A percentile compares a stretch with the other conserved stretches of the same genome.
Conservation (phyloP, 1,284 basidiomycete genomes). For the Ustilago xerochloae region DNA sequence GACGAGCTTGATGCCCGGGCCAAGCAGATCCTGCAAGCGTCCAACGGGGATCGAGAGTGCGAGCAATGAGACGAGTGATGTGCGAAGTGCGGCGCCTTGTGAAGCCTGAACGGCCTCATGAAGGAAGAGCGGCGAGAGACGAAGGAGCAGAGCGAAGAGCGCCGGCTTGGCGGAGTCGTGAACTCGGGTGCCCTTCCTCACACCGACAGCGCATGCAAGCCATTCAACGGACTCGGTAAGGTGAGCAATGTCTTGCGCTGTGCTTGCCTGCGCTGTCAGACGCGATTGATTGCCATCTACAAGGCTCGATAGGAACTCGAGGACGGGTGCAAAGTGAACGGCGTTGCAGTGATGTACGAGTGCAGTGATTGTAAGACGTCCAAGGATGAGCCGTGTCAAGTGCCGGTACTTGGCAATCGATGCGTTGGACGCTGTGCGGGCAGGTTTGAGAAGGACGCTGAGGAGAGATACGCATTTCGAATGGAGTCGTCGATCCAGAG, state of each 20-base stretch:
- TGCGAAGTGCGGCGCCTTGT: conserved; percentile 26
- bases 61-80: conserved; percentile 50
- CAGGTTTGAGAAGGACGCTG: conserved; percentile 33
- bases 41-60: conserved; percentile 56
- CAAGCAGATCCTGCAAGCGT: conserved; percentile 63
- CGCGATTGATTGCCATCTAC: conserved; percentile 32
- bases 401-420: conserved; percentile 29
- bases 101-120: conserved; percentile 14
- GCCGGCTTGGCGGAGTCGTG: conserved; percentile 44
- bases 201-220: conserved; percentile 57
- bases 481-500: conserved; percentile 58
- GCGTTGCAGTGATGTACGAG: conserved; percentile 61
- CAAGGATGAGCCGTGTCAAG: conserved; percentile 44
- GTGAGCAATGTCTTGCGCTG: conserved; percentile 11
- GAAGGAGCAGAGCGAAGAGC: conserved; percentile 50
- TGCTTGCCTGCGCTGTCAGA: neutral
- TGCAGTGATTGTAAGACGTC: conserved; percentile 54
- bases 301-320: conserved; percentile 46
- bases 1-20: conserved; percentile 56
- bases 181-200: conserved; percentile 63
- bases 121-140: conserved; percentile 42
- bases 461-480: conserved; percentile 45
- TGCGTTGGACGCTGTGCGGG: conserved; percentile 6
- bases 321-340: conserved; percentile 43
- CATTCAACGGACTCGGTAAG: conserved; percentile 50